Evolutionary conservation across 2,329 filamentous ascomycete genomes (phyloP).

Genomic region (Pestalotiopsis fici): DNA sequence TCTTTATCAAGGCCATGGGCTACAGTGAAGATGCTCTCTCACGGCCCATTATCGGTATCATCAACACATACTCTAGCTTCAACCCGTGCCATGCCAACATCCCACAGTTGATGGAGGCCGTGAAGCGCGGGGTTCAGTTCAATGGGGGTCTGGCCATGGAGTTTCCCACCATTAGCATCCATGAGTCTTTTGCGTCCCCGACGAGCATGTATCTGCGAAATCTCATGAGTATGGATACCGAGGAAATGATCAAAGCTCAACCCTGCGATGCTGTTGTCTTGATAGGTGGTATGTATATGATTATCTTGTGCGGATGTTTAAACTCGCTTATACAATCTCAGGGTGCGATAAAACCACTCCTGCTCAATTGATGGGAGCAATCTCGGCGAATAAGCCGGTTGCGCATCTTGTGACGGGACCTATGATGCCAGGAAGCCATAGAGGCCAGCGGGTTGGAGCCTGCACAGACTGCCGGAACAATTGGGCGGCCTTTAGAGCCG

Average conservation of each 20-base stretch:
- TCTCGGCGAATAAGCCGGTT: conserved; percentile 73
- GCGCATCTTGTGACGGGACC: conserved; percentile 70
- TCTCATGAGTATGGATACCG: conserved; percentile 78
- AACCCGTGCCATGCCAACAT: conserved; percentile 76
- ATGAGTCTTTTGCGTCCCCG: conserved; percentile 69
- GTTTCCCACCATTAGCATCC: conserved; percentile 73
- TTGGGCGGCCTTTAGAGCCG: conserved; percentile 70
- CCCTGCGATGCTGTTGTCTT: conserved; percentile 69
- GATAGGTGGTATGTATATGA: conserved; percentile 56
- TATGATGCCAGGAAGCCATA: conserved; percentile 73
- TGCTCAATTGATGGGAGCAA: conserved; percentile 74
- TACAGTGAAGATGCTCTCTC: conserved; percentile 73
- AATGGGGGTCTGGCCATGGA: conserved; percentile 69
- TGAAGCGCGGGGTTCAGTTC: conserved; percentile 68
- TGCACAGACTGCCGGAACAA: conserved; percentile 76
- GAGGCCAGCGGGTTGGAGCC: conserved; percentile 66
- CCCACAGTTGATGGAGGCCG: conserved; percentile 70
- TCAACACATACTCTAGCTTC: conserved; percentile 73
- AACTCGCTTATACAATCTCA: conserved; percentile 24
- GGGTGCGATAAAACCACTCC: conserved; percentile 76
- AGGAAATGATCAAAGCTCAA: conserved; percentile 75
- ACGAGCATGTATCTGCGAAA: conserved; percentile 77
- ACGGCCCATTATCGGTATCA: conserved; percentile 71
- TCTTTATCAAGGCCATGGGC: conserved; percentile 76
- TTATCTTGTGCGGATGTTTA: not conserved